Percentiles rank a stretch among this genome's conserved stretches.
phyloP scores from a whole-genome alignment of 164 flowering plant species.

The Nelumbo lutea region DNA sequence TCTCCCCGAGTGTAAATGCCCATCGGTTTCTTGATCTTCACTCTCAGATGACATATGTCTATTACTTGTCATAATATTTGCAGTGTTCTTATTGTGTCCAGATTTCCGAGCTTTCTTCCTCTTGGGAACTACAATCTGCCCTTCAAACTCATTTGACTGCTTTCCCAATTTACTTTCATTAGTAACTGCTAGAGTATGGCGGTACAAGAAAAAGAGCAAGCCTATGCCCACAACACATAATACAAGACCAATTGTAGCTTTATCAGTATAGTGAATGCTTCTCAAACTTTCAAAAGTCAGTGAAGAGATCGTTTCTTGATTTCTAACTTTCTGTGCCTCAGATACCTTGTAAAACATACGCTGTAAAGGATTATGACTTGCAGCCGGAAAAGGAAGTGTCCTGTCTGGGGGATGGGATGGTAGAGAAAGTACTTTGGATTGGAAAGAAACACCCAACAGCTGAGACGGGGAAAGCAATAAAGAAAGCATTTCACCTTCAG shows the following conservation, averaged over 20 bases:
- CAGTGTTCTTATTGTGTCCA: conserved; percentile 27
- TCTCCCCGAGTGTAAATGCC: conserved; percentile 9
- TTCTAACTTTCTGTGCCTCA: too few species aligned
- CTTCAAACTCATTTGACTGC: conserved; percentile 16
- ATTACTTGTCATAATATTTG: conserved; percentile 15
- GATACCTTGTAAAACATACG: too few species aligned
- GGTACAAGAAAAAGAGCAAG: not conserved
- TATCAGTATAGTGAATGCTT: not conserved
- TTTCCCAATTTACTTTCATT: conserved; percentile 15
- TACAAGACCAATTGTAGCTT: not conserved
- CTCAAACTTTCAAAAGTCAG: too few species aligned
- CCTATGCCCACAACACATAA: conserved; percentile 6
- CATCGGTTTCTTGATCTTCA: conserved; percentile 14
- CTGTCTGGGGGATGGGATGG: too few species aligned
- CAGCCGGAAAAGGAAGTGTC: not conserved
- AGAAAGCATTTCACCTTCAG: not conserved
- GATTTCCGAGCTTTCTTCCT: conserved; percentile 47
- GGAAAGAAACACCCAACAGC: too few species aligned
- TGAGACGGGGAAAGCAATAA: too few species aligned
- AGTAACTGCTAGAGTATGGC: not conserved
- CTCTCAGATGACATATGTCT: conserved; percentile 16
- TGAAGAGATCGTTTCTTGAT: too few species aligned
- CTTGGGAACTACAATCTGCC: conserved; percentile 23
- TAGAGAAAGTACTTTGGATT: too few species aligned
- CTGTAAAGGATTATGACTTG: conserved; percentile 8